These are phyloP conservation scores for Mucor mucedo DNA, from an alignment of 371 early-diverging fungal species.

Conservation along the genomic window DNA sequence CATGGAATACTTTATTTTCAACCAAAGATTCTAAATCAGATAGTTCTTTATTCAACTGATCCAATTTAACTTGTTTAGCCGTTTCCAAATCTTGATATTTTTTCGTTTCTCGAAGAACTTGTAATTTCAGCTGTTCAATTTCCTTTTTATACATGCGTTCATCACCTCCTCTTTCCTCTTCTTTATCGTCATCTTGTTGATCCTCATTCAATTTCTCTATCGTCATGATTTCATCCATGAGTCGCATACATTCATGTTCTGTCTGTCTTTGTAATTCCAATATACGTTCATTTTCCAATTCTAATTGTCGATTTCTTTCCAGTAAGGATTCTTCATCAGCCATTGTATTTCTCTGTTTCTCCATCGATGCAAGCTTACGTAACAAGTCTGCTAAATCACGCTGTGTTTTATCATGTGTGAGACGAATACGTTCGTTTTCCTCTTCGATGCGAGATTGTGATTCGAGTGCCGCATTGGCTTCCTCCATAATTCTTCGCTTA, in stretches of 20 bases:
- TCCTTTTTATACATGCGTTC: conserved; percentile 18
- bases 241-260: conserved; percentile 72
- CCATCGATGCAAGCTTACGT: conserved; percentile 16
- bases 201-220: conserved; percentile 28
- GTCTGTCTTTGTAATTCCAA: conserved; percentile 60
- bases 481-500: conserved; percentile 41
- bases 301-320: conserved; percentile 2
- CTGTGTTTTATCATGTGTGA: conserved; percentile 38
- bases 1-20: conserved; percentile 74
- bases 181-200: background rate
- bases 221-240: conserved; percentile 68
- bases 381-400: conserved; percentile 35
- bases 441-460: conserved; percentile 35
- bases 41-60: conserved; percentile 65
- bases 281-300: conserved; percentile 16
- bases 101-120: conserved; percentile 50
- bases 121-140: conserved; percentile 52
- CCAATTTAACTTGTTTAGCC: conserved; percentile 59
- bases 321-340: background rate
- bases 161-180: too few relatives aligned
- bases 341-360: conserved; percentile 2
- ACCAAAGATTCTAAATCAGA: conserved; percentile 69
- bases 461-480: conserved; percentile 31
- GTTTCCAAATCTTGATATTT: conserved; percentile 59
- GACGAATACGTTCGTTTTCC: conserved; percentile 37